These are phyloP conservation scores for Geopyxis carbonaria DNA, from an alignment of 495 filamentous ascomycete genomes.

Conservation along the genomic window DNA sequence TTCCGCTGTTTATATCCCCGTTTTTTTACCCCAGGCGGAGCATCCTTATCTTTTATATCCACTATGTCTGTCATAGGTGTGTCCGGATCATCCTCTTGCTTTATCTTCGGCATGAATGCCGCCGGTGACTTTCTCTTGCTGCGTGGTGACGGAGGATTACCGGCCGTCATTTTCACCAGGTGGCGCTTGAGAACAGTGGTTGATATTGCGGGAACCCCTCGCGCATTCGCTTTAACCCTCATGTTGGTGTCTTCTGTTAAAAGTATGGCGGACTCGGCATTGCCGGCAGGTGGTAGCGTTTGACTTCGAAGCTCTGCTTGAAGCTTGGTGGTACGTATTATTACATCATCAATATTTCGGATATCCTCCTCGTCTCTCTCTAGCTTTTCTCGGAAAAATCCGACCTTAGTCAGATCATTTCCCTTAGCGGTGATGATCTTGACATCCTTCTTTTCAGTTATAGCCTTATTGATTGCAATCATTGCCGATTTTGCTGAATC, in stretches of 20 bases:
- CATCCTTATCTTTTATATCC: too few species aligned
- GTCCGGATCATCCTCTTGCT: too few species aligned
- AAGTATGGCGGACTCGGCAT: constrained; percentile 23
- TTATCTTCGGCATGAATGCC: too few species aligned
- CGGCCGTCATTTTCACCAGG: too few species aligned
- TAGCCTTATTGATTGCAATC: constrained; percentile 15
- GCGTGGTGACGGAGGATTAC: too few species aligned
- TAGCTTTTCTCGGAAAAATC: constrained; percentile 22
- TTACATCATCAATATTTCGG: constrained; percentile 23
- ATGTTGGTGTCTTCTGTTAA: constrained; percentile 23
- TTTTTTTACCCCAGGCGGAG: too few species aligned
- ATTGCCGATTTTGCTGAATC: constrained; percentile 18
- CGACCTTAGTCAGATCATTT: constrained; percentile 16
- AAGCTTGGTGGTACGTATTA: constrained; percentile 18
- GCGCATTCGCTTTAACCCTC: constrained; percentile 23
- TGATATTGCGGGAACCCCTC: constrained; percentile 16
- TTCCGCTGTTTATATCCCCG: too few species aligned
- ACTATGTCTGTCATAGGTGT: too few species aligned
- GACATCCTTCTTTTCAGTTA: constrained; percentile 18
- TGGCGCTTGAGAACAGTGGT: constrained; percentile 10
- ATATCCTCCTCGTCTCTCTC: constrained; percentile 12
- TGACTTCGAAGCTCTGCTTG: constrained; percentile 13
- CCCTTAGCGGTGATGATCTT: constrained; percentile 23
- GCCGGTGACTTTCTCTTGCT: too few species aligned
- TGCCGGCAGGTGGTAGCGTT: neutral